Base-by-base conservation (phyloP, 768 basidiomycete genomes). In the Amanita pallidorosea region DNA sequence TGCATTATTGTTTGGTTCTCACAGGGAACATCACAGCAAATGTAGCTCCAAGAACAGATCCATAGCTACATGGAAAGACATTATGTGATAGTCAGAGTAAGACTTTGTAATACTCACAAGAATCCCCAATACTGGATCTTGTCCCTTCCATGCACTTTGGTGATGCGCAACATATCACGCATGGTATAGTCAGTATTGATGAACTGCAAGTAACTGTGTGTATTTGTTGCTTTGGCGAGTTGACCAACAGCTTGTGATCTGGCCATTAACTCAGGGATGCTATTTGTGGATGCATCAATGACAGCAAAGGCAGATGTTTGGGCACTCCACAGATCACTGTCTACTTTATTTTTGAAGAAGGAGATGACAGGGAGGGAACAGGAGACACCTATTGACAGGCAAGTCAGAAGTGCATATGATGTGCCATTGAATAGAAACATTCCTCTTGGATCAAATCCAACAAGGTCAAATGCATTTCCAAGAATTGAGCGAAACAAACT, bases 401-500 rank as follows among this genome's bases (percentile, higher is more conserved):
- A 25, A 5, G 12, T 23, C 6, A 18, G 18, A 40, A 8, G 20
- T 4, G n/a, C 17, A n/a, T 31, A 31, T 31, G 4, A 40, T 40
- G 20, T n/a, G n/a, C n/a, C 20, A 6, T 20, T 18, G 0, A 37
- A 37, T 17, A 15, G 36, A 40, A 60, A 58, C 27, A 66, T 60
- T 18, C 46, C 46, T 23, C 46, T 47, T 12, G 73, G 73, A 55
- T 77, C 75, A 54, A 75, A 75, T 2, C 71, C 65, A 7, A 77
- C 64, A 4, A 75, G 54, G 47, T 77, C 73, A 53, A 71, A 77
- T 40, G 67, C 60, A 18, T 69, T 66, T 4, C 75, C 74, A 6
- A 76, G 43, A 12, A 71, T 56, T 1, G 47, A 35, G 6, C 61
- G 57, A 8, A 75, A 45, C 1, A 47, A 34, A 9, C 55, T 52